Percentiles rank a stretch among this genome's conserved stretches.
phyloP scores from a whole-genome alignment of 768 basidiomycete species.

The Boletellus ananas region DNA sequence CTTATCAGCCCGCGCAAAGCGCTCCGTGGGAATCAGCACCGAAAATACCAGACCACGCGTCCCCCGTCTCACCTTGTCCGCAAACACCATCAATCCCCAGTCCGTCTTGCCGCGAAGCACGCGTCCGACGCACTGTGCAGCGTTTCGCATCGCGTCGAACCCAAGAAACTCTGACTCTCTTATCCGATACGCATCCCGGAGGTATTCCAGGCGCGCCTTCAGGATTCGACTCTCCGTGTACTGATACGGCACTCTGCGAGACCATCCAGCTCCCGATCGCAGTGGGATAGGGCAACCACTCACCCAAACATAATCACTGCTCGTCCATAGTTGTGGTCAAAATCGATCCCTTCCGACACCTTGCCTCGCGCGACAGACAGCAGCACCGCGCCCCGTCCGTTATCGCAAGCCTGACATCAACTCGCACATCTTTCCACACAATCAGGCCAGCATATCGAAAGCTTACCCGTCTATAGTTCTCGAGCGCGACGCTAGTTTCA shows the following conservation, averaged over 20 bases:
- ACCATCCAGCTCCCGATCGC: conserved; percentile 1
- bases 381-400: conserved; percentile 94
- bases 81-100: conserved; percentile 99
- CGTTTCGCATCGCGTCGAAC: conserved; percentile 99
- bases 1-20: conserved; percentile 90
- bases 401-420: conserved; percentile 82
- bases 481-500: conserved; percentile 95
- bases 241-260: conserved; percentile 82
- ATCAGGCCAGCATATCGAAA: not conserved
- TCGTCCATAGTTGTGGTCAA: conserved; percentile 98
- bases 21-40: conserved; percentile 41
- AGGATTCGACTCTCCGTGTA: conserved; percentile 98
- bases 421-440: not conserved
- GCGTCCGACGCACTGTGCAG: conserved; percentile 97
- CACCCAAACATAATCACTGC: conserved; percentile 99
- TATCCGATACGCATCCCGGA: conserved; percentile 97
- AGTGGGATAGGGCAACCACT: conserved; percentile 13
- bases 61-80: conserved; percentile 76
- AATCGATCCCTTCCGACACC: conserved; percentile 99
- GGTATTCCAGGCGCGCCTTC: conserved; percentile 94
- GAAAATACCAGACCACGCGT: not conserved
- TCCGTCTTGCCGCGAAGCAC: conserved; percentile 98
- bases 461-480: conserved; percentile 89
- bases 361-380: conserved; percentile 98
- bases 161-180: conserved; percentile 98